Evolutionary conservation across 352 stramenopile genomes (phyloP), one percentile per base, ranked within the genome.

Genomic region (Pythium rhizo-oryzae): DNA sequence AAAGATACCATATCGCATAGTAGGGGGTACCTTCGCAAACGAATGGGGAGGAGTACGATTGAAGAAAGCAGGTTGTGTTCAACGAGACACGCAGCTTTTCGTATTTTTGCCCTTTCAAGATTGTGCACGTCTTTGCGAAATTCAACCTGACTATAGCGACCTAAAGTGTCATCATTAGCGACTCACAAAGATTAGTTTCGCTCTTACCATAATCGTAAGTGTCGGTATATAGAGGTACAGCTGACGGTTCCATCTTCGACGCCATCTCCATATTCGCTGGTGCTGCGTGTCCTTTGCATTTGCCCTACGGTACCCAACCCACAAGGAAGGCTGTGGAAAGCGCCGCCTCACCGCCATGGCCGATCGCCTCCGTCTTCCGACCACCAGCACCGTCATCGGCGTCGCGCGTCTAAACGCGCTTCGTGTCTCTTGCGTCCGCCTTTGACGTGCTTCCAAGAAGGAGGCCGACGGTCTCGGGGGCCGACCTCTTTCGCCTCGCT

Each of bases 51-150:
- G 16, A 41, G 15, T 16, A 1, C 3, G n/a, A 46, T 55, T n/a
- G 21, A 15, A 19, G 41, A 28, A 46, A 1, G 19, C 39, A 46
- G 43, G 57, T 18, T 37, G 7, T 67, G 61, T 55, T 61, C 62
- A 58, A 68, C 53, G 43, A 62, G 65, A 70, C 50, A 67, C 58
- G 58, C 57, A 58, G 39, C 24, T 54, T 19, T 43, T 39, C 25
- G 49, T 58, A 46, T 71, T 51, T 58, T 58, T 71, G 57, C 49
- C 57, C 35, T 65, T 65, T 71, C 49, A 65, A 70, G 63, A 65
- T 65, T 70, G 54, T 70, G 47, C 65, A 66, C 46, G 35, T 71
- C 65, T 71, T 71, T 71, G 65, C 51, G 5, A 65, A 65, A 65
- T 60, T 64, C 56, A 69, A 62, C 62, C 63, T 65, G 23, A 5